A percentile compares a stretch with the other conserved stretches of the same genome.
These are phyloP conservation scores for Colletotrichum chlorophyti DNA, from an alignment of 2,329 filamentous ascomycete species.

Conservation along the genomic window DNA sequence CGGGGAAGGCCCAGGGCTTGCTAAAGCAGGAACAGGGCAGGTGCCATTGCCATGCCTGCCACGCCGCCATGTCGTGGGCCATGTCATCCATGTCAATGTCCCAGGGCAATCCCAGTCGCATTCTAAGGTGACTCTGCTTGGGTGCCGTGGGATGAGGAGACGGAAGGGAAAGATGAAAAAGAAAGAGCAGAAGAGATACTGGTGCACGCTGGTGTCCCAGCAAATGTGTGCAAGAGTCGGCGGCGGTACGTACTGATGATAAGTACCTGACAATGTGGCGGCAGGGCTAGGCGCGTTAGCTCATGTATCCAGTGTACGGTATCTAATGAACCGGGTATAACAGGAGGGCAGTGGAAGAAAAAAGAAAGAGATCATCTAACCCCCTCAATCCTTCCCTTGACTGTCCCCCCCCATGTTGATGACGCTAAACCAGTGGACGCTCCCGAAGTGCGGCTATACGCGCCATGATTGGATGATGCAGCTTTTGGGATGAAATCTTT, in stretches of 20 bases:
- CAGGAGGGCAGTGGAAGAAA: background rate
- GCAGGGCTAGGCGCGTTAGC: background rate
- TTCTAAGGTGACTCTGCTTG: too few relatives aligned
- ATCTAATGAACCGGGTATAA: background rate
- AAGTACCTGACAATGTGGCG: background rate
- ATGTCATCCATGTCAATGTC: too few relatives aligned
- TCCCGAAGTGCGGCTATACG: background rate
- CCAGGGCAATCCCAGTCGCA: too few relatives aligned
- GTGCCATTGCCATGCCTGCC: background rate
- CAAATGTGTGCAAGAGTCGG: too few relatives aligned
- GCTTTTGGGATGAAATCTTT: conserved; percentile 9
- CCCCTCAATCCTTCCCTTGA: background rate
- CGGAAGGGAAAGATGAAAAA: too few relatives aligned
- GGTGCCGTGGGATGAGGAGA: too few relatives aligned
- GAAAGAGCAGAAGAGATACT: too few relatives aligned
- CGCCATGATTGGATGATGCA: conserved; percentile 21
- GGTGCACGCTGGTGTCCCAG: too few relatives aligned
- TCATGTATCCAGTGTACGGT: too few relatives aligned
- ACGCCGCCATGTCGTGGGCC: too few relatives aligned
- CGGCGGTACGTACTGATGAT: background rate
- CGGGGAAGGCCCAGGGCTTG: background rate
- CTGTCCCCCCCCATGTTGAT: background rate
- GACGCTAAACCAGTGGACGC: conserved; percentile 11
- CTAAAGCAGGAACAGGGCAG: conserved; percentile 22
- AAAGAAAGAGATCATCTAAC: background rate